These are phyloP conservation scores for Starmerella kuoi DNA, from an alignment of 805 yeast species.

Conservation along the genomic window DNA sequence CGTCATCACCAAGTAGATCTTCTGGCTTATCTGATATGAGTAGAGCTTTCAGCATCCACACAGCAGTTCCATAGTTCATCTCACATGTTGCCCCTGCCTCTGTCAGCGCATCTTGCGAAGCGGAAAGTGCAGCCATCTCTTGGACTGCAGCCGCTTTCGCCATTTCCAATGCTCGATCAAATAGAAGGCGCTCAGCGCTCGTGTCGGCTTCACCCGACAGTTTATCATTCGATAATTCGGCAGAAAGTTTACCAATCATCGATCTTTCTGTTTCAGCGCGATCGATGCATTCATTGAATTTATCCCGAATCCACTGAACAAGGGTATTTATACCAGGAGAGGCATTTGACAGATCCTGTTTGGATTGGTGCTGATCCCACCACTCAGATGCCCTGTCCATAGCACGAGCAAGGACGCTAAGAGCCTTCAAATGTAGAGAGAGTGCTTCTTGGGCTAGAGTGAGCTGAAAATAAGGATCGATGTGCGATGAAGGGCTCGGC, in stretches of 20 bases:
- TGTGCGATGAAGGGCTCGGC: constrained; percentile 5
- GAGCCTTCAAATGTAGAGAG: constrained; percentile 67
- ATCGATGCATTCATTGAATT: constrained; percentile 78
- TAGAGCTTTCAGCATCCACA: constrained; percentile 91
- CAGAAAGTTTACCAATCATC: constrained; percentile 28
- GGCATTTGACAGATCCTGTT: not conserved
- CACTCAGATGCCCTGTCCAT: constrained; percentile 78
- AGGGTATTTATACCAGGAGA: constrained; percentile 30
- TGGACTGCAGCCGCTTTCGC: constrained; percentile 82
- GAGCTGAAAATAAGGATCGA: constrained; percentile 17
- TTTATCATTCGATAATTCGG: constrained; percentile 14
- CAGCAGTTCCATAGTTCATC: constrained; percentile 74
- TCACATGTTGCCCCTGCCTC: constrained; percentile 41
- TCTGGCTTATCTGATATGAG: constrained; percentile 37
- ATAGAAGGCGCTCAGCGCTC: constrained; percentile 72
- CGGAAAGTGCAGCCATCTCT: constrained; percentile 57
- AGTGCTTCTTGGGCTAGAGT: constrained; percentile 66
- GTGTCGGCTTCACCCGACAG: constrained; percentile 6
- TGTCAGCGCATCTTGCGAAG: constrained; percentile 31
- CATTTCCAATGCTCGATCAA: constrained; percentile 88
- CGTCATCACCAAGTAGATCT: constrained; percentile 52
- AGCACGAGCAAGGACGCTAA: constrained; percentile 71
- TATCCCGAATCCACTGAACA: constrained; percentile 85
- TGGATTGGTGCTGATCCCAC: constrained; percentile 46
- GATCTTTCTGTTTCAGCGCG: constrained; percentile 69